Base-by-base conservation (phyloP, 495 filamentous ascomycete genomes). In the Astrothelium macrocarpum region DNA sequence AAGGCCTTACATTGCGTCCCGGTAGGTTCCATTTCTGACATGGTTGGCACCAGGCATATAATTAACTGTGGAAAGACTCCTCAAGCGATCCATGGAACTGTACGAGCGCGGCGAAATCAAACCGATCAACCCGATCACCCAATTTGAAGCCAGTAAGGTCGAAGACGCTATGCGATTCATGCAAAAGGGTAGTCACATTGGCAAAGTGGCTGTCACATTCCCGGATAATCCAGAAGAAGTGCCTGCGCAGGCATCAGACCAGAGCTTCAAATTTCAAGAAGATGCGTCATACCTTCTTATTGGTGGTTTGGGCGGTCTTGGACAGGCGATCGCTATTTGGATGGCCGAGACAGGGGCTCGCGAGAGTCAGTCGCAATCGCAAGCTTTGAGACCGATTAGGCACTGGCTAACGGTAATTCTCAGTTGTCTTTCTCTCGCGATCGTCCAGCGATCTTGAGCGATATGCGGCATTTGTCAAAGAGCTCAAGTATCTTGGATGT, bases 91-190 rank as follows among this genome's bases (percentile, higher is more conserved):
- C 3, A 32, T 53, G 5, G 14, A 32, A n/a, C 32, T 53, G 68
- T 64, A 67, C 59, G 49, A 56, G 25, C 2, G 25, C 0, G 49
- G 49, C 25, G 16, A 29, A 12, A 56, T 56, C 25, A 26, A 29
- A 29, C 49, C 25, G 20, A 29, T 56, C 20, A 29, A 5, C 20
- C 49, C 49, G 10, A 29, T 56, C 1, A 26, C 20, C 2, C 5
- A 56, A 1, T 56, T 56, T 20, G 68, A 72, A 4, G 69, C 78
- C 9, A 67, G 72, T 0, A 69, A 83, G 14, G 68, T 80, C 18
- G 74, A 79, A 46, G 67, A 73, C 3, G 85, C 85, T 0, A 83
- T 88, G 70, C 80, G 82, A 63, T 69, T 74, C 4, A 71, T 88
- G 59, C 84, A 87, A 66, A 71, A 74, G 16, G 83, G 81, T 32